phyloP scores from a whole-genome alignment of 805 yeast genomes.

The Yamadazyma scolyti region DNA sequence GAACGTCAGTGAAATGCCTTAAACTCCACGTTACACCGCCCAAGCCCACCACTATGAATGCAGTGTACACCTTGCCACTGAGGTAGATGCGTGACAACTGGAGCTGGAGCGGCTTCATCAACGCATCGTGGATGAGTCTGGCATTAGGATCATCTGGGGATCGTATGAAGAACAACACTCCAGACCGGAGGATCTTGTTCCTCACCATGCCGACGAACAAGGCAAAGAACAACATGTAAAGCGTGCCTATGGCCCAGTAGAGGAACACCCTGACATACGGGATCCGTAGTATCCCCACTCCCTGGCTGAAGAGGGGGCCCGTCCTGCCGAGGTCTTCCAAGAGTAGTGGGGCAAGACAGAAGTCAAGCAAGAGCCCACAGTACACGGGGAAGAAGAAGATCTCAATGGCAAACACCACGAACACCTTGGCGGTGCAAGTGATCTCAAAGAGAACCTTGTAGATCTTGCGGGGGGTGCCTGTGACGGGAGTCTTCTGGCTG shows the following conservation, averaged over 20 bases:
- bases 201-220: constrained; percentile 83
- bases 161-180: constrained; percentile 85
- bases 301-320: too few relatives aligned
- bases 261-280: constrained; percentile 19
- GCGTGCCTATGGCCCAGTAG: constrained; percentile 73
- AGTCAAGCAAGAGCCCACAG: constrained; percentile 77
- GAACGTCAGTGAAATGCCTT: constrained; percentile 13
- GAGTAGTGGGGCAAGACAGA: constrained; percentile 58
- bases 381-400: constrained; percentile 79
- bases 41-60: constrained; percentile 70
- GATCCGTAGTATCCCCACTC: too few relatives aligned
- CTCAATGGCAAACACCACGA: constrained; percentile 71
- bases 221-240: constrained; percentile 85
- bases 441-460: constrained; percentile 54
- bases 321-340: too few relatives aligned
- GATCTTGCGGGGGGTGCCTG: constrained; percentile 47
- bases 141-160: constrained; percentile 94
- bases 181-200: constrained; percentile 69
- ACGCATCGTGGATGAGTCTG: constrained; percentile 80
- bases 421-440: constrained; percentile 67
- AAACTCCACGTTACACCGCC: constrained; percentile 59
- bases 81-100: constrained; percentile 72
- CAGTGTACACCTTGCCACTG: constrained; percentile 71
- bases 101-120: constrained; percentile 67
- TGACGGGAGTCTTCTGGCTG: too few relatives aligned